These are phyloP conservation scores for Vanrija humicola DNA, from an alignment of 1,284 basidiomycete genomes.

Conservation along the genomic window DNA sequence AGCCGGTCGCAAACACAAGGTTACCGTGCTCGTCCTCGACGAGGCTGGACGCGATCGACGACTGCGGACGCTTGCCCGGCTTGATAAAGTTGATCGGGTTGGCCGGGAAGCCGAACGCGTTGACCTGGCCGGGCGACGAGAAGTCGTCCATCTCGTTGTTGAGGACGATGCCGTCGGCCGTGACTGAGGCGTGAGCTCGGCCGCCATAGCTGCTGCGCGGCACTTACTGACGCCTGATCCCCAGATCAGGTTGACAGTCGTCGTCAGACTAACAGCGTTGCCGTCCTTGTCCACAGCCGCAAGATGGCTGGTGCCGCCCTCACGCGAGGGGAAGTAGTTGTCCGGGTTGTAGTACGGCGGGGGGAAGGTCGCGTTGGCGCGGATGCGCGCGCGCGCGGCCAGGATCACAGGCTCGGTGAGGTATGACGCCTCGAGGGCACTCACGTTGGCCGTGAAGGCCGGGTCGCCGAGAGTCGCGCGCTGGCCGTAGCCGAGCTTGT, in stretches of 20 bases:
- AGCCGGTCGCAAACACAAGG: constrained; percentile 44
- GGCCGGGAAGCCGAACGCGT: constrained; percentile 47
- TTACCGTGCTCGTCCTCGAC: constrained; percentile 44
- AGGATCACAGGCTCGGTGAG: constrained; percentile 32
- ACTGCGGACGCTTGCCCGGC: constrained; percentile 48
- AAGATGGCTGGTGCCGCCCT: constrained; percentile 48
- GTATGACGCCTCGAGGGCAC: constrained; percentile 38
- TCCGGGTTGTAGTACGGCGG: constrained; percentile 43
- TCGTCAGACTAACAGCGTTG: constrained; percentile 49
- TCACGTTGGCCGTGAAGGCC: constrained; percentile 47
- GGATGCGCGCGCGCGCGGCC: constrained; percentile 37
- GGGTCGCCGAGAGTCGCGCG: constrained; percentile 49
- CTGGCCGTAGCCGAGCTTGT: constrained; percentile 48
- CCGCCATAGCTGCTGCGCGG: background rate
- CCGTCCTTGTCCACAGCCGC: constrained; percentile 46
- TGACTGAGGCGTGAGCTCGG: constrained; percentile 22
- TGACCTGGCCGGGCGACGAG: constrained; percentile 34
- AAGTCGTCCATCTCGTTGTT: constrained; percentile 51
- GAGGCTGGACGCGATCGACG: constrained; percentile 46
- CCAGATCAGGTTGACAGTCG: constrained; percentile 50
- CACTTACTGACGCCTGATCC: constrained; percentile 34
- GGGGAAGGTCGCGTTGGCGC: constrained; percentile 27
- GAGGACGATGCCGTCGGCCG: constrained; percentile 31
- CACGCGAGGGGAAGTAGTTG: constrained; percentile 34
- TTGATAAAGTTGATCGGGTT: constrained; percentile 47